A percentile compares a stretch with the other conserved stretches of the same genome.
Conservation (phyloP, 2,329 filamentous ascomycete genomes). For the Gremmenia infestans region DNA sequence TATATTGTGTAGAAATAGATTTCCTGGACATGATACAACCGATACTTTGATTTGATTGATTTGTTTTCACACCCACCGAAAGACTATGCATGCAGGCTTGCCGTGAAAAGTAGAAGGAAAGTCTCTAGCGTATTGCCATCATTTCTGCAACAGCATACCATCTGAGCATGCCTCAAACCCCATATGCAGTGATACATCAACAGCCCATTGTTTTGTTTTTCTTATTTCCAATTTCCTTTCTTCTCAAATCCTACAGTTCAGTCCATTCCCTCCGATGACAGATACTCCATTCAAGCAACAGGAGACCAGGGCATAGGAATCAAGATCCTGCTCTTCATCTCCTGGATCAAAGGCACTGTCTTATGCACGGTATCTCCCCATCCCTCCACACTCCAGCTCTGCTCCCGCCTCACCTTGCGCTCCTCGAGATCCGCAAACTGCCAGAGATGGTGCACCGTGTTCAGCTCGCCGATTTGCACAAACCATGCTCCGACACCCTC, state of each 20-base stretch:
- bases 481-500: conserved; percentile 98
- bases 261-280: background rate
- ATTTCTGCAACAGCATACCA: background rate
- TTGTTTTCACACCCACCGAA: too few species aligned
- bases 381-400: conserved; percentile 91
- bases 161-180: background rate
- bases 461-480: conserved; percentile 94
- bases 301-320: conserved; percentile 97
- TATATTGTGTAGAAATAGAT: too few species aligned
- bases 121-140: too few species aligned
- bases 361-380: conserved; percentile 98
- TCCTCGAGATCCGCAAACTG: conserved; percentile 97
- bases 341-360: conserved; percentile 94
- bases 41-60: too few species aligned
- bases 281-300: conserved; percentile 46
- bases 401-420: conserved; percentile 80
- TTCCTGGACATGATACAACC: too few species aligned
- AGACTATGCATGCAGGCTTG: too few species aligned
- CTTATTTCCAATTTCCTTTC: background rate
- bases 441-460: conserved; percentile 97
- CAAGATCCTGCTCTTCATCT: conserved; percentile 90
- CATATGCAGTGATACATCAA: background rate
- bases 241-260: background rate
- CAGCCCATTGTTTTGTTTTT: background rate
- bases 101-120: too few species aligned